Evolutionary conservation across 352 stramenopile species (phyloP).

Genomic region (Pilasporangium apinafurcum): DNA sequence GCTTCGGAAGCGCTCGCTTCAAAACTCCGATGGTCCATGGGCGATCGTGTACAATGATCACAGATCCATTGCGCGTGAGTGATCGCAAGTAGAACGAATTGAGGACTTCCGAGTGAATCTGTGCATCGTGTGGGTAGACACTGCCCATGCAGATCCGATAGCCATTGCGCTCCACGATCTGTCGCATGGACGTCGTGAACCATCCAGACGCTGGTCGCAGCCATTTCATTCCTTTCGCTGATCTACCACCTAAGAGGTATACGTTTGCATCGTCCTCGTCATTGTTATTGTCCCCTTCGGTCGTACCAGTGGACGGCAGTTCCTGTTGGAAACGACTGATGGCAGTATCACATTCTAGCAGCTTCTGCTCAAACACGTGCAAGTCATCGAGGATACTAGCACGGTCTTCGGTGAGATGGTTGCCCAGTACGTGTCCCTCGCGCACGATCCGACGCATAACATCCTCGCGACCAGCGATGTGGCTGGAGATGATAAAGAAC

Average conservation of each 20-base stretch:
- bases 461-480: slow-evolving; percentile 62
- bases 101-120: slow-evolving; percentile 64
- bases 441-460: slow-evolving; percentile 64
- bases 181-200: slow-evolving; percentile 78
- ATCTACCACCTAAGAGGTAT: slow-evolving; percentile 8
- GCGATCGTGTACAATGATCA: slow-evolving; percentile 84
- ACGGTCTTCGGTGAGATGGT: slow-evolving; percentile 78
- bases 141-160: slow-evolving; percentile 83
- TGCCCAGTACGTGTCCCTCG: slow-evolving; percentile 73
- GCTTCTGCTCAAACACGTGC: slow-evolving; percentile 77
- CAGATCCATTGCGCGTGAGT: slow-evolving; percentile 55
- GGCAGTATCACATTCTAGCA: slow-evolving; percentile 67
- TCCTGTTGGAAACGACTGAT: slow-evolving; percentile 13
- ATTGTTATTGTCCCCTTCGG: slow-evolving; percentile 4
- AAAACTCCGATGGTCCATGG: slow-evolving; percentile 76
- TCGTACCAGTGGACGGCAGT: not conserved
- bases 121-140: slow-evolving; percentile 83
- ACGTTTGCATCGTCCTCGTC: slow-evolving; percentile 6
- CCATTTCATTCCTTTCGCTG: slow-evolving; percentile 32
- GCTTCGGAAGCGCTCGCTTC: slow-evolving; percentile 36
- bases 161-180: slow-evolving; percentile 62
- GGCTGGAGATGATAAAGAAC: slow-evolving; percentile 82
- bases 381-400: slow-evolving; percentile 75
- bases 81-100: slow-evolving; percentile 55
- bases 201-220: slow-evolving; percentile 77